Evolutionary conservation across 2,329 filamentous ascomycete species (phyloP), one percentile per base, ranked within the genome.

Genomic region (Fusarium poae): DNA sequence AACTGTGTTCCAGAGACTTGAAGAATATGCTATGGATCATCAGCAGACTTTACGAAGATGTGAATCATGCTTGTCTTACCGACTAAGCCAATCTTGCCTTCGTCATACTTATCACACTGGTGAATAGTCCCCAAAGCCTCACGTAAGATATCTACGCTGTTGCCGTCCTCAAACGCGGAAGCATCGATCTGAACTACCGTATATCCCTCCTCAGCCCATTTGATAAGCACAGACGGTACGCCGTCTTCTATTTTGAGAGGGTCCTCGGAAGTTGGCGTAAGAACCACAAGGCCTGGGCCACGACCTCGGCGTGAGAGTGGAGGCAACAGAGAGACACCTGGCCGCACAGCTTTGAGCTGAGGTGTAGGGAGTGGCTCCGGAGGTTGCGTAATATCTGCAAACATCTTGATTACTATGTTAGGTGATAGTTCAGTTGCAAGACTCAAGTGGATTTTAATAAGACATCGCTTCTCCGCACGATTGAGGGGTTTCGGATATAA

Each of bases 201-300:
- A 66, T 87, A 92, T 3, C 90, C 88, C 76, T 92, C 90, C 74
- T 92, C 90, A 0, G 89, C 89, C 90, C 90, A 92, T 77, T 92
- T 92, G 65, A 86, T 75, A 30, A 87, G 72, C 1, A 87, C 86
- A 9, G 85, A 81, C 0, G 89, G 89, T 51, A 82, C 81, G 62
- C 57, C 77, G 70, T 73, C 72, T 57, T 57, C 54, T 40, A 70
- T 75, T 34, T 53, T 67, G 35, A 70, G 52, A 3, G 55, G 68
- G 23, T 68, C 71, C 13, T 62, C 43, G 21, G 70, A 68, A 34
- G 75, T 67, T 32, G 61, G 16, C 12, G 72, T 53, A 10, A 80
- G 55, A 53, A 80, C 63, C 21, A 81, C 68, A 9, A 82, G 70
- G 2, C 78, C 79, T 1, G 80, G 80, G 1, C 80, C 79, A 29